These are phyloP conservation scores for Mycena leptocephala DNA, from an alignment of 768 basidiomycete genomes.

Conservation along the genomic window DNA sequence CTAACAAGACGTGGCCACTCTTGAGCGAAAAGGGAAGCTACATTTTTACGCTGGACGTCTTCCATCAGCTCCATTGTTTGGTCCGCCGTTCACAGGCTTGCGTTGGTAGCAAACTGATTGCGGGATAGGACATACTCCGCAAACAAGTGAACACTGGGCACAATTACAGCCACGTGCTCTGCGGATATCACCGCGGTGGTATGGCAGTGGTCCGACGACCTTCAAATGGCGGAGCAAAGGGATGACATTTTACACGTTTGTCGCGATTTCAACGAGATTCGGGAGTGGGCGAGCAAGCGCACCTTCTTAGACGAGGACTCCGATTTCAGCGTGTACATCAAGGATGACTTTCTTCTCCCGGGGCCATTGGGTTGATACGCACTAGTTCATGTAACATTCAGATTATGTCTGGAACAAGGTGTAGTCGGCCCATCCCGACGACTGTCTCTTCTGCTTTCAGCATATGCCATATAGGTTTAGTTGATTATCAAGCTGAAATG, in stretches of 20 bases:
- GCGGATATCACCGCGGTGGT: conserved; percentile 42
- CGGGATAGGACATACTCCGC: background rate
- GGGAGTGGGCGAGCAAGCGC: background rate
- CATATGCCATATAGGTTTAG: too few species aligned
- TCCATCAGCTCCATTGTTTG: conserved; percentile 40
- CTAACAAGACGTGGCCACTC: conserved; percentile 42
- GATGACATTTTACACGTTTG: conserved; percentile 20
- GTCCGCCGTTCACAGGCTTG: conserved; percentile 26
- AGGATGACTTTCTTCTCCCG: background rate
- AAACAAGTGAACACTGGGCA: conserved; percentile 38
- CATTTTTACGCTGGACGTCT: conserved; percentile 38
- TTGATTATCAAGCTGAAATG: too few species aligned
- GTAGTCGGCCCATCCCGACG: too few species aligned
- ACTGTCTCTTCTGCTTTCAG: too few species aligned
- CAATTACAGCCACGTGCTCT: conserved; percentile 39
- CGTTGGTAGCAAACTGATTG: too few species aligned
- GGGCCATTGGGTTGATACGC: too few species aligned
- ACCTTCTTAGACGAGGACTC: background rate
- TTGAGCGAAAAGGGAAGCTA: conserved; percentile 43
- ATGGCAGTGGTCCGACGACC: conserved; percentile 19
- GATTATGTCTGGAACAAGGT: too few species aligned
- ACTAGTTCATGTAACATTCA: too few species aligned
- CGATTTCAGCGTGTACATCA: background rate
- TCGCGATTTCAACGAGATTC: background rate
- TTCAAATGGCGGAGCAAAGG: background rate